A percentile compares a stretch with the other conserved stretches of the same genome.
phyloP scores from a whole-genome alignment of 331 rosid species.

The Phaseolus coccineus region DNA sequence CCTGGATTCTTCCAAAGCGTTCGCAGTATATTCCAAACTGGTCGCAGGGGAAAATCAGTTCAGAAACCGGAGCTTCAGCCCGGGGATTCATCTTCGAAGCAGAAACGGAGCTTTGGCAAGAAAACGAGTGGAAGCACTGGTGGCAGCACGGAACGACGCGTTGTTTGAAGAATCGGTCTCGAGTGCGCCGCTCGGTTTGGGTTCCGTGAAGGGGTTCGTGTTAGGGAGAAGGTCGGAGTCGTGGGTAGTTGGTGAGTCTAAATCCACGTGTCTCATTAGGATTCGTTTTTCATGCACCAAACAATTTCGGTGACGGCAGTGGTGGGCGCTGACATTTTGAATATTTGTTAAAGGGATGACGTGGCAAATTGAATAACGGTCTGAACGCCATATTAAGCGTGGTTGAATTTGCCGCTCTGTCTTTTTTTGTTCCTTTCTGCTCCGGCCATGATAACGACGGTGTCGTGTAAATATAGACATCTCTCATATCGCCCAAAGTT shows the following conservation, averaged over 20 bases:
- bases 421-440: neutral
- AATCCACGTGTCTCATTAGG: slow-evolving; percentile 36
- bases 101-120: slow-evolving; percentile 29
- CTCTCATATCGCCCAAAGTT: no score
- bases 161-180: slow-evolving; percentile 54
- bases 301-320: slow-evolving; percentile 10
- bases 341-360: slow-evolving; percentile 50
- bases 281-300: neutral
- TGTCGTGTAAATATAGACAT: slow-evolving; percentile 46
- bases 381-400: slow-evolving; percentile 22
- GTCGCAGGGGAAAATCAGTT: slow-evolving; percentile 47
- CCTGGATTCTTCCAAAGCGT: slow-evolving; percentile 72
- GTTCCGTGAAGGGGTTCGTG: slow-evolving; percentile 68
- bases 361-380: slow-evolving; percentile 71
- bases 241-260: slow-evolving; percentile 54
- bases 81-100: slow-evolving; percentile 46
- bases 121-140: slow-evolving; percentile 34
- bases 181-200: slow-evolving; percentile 68
- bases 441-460: neutral
- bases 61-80: slow-evolving; percentile 36
- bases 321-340: slow-evolving; percentile 45
- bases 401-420: slow-evolving; percentile 1
- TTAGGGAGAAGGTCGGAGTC: slow-evolving; percentile 82
- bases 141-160: slow-evolving; percentile 32
- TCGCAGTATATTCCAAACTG: slow-evolving; percentile 66